Evolutionary conservation across 2,329 filamentous ascomycete genomes (phyloP), one percentile per base, ranked within the genome.

Genomic region (Sporothrix dimorphospora): DNA sequence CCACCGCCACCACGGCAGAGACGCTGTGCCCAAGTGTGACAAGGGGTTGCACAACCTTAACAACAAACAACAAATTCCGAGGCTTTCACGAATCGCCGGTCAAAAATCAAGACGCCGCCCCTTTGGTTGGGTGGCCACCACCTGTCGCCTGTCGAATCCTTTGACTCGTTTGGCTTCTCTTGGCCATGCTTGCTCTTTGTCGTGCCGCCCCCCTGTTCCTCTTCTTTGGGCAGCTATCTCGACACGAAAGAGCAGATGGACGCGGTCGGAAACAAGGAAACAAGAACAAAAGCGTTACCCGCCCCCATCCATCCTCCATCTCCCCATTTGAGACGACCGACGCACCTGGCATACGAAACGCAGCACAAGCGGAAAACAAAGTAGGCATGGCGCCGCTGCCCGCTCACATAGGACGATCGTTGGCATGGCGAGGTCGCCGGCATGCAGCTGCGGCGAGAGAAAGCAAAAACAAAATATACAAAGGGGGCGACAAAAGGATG

Each of bases 21-120:
- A 65, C 14, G 21, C n/a, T 40, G 38, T 65, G 59, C 21, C 9
- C 19, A 63, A 12, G 65, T 67, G 45, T 51, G 65, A 67, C 65
- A 67, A 49, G 27, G 65, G 45, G 45, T 8, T 51, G 65, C 65
- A 67, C 45, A 53, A 67, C 65, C 65, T 9, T 27, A 21, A 38
- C 14, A 49, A 51, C 12, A 8, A 51, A 34, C 16, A 27, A 34
- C 42, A 12, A 67, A 40, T 14, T 42, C 24, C 45, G 45, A 47
- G 45, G 9, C 45, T 34, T 16, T 27, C 12, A 19, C 27, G 19
- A 19, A 45, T 42, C 19, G 27, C 45, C 45, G 4, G 45, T 45
- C 65, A 21, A 19, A 4, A 38, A 45, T 12, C 65, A 49, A 34
- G 42, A 49, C 42, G 24, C 63, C 9, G 21, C 24, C 24, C 42